phyloP scores from a whole-genome alignment of 73 alveolate genomes.

The Uronychia setigera region DNA sequence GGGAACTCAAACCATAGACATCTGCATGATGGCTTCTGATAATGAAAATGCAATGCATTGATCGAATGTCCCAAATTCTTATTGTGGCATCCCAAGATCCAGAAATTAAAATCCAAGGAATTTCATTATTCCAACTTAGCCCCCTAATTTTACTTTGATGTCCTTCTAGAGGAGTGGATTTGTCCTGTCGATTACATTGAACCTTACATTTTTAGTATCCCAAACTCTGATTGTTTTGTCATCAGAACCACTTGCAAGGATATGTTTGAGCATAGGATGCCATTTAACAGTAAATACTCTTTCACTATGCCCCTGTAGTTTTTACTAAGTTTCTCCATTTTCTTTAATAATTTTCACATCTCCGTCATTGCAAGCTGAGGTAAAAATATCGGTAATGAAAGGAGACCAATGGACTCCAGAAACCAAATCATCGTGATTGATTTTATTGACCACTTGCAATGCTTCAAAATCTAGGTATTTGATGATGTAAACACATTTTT shows the following conservation, averaged over 20 bases:
- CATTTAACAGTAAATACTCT: conserved; percentile 33
- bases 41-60: conserved; percentile 68
- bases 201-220: conserved; percentile 77
- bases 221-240: conserved; percentile 91
- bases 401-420: conserved; percentile 52
- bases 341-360: conserved; percentile 8
- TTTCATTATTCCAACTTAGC: conserved; percentile 78
- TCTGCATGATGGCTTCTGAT: conserved; percentile 70
- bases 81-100: conserved; percentile 79
- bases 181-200: too few relatives aligned
- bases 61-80: conserved; percentile 77
- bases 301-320: conserved; percentile 15
- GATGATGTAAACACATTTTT: conserved; percentile 7
- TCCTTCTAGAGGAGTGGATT: conserved; percentile 47
- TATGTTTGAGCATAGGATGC: conserved; percentile 50
- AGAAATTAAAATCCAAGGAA: conserved; percentile 74
- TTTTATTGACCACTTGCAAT: neutral
- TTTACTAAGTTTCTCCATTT: neutral
- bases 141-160: conserved; percentile 77
- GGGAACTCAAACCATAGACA: conserved; percentile 72
- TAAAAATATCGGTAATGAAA: neutral
- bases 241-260: conserved; percentile 77
- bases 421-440: conserved; percentile 15
- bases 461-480: conserved; percentile 1
- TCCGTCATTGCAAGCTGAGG: conserved; percentile 44